phyloP scores from a whole-genome alignment of 2,329 filamentous ascomycete species.

The Ophiocordyceps australis region DNA sequence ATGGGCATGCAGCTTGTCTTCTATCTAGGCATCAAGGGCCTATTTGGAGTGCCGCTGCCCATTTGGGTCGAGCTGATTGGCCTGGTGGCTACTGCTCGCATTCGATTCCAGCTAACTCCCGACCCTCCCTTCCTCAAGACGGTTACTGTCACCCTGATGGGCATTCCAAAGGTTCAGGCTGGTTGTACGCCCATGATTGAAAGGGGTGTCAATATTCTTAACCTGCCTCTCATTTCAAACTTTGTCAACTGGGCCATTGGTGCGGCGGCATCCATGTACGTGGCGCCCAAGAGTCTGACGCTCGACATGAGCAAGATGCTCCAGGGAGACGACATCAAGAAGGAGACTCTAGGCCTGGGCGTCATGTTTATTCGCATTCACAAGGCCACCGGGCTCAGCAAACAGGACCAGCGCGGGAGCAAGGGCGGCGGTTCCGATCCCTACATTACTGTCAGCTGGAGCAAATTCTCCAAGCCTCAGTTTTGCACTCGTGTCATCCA shows the following conservation, averaged over 20 bases:
- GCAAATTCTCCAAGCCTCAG: constrained; percentile 94
- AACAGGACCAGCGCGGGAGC: constrained; percentile 72
- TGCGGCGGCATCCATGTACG: constrained; percentile 75
- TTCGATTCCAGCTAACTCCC: constrained; percentile 72
- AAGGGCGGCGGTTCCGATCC: constrained; percentile 81
- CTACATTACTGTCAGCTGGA: constrained; percentile 88
- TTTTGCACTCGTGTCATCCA: constrained; percentile 95
- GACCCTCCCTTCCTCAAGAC: constrained; percentile 87
- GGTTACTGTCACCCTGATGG: constrained; percentile 87
- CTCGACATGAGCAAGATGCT: constrained; percentile 82
- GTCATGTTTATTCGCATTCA: constrained; percentile 89
- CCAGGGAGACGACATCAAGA: constrained; percentile 79
- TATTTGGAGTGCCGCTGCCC: constrained; percentile 77
- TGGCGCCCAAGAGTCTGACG: constrained; percentile 86
- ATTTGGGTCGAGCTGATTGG: constrained; percentile 83
- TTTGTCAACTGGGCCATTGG: constrained; percentile 94
- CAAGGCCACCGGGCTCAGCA: constrained; percentile 71
- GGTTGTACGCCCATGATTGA: constrained; percentile 89
- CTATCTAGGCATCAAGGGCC: constrained; percentile 74
- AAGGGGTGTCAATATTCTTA: constrained; percentile 76
- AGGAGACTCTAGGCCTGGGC: constrained; percentile 72
- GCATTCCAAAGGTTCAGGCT: constrained; percentile 73
- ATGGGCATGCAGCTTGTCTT: constrained; percentile 97
- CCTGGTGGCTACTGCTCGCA: constrained; percentile 71
- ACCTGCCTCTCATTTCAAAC: constrained; percentile 81